Evolutionary conservation across 2,329 filamentous ascomycete genomes (phyloP).

Genomic region (Talaromyces sp.): DNA sequence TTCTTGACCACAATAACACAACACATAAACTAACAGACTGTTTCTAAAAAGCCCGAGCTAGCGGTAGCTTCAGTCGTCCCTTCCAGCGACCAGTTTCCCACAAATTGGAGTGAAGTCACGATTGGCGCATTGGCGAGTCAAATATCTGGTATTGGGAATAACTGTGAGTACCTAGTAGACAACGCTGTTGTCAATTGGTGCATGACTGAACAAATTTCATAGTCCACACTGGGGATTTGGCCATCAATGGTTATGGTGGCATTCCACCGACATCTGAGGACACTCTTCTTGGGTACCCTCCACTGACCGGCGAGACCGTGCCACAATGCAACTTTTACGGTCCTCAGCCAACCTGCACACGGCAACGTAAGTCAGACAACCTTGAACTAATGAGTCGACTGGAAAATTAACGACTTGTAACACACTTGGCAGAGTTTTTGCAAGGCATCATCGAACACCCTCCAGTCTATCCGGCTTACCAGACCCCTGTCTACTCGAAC

Average conservation of each 20-base stretch:
- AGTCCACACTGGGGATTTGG: not conserved
- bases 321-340: conserved; percentile 3
- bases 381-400: not conserved
- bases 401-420: not conserved
- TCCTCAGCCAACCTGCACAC: not conserved
- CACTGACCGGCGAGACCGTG: not conserved
- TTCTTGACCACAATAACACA: not conserved
- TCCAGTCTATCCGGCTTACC: conserved; percentile 1
- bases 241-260: not conserved
- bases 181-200: not conserved
- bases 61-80: not conserved
- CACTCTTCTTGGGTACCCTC: conserved; percentile 1
- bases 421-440: not conserved
- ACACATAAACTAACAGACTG: not conserved
- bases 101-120: conserved; percentile 1
- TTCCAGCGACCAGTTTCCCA: not conserved
- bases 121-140: conserved; percentile 1
- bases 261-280: not conserved
- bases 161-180: not conserved
- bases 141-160: not conserved
- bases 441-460: conserved; percentile 1
- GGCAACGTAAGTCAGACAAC: not conserved
- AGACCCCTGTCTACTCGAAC: conserved; percentile 1
- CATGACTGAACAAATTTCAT: not conserved
- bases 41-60: not conserved